Conservation (phyloP, 176 grass and related monocot genomes). For the Rhynchospora breviuscula region DNA sequence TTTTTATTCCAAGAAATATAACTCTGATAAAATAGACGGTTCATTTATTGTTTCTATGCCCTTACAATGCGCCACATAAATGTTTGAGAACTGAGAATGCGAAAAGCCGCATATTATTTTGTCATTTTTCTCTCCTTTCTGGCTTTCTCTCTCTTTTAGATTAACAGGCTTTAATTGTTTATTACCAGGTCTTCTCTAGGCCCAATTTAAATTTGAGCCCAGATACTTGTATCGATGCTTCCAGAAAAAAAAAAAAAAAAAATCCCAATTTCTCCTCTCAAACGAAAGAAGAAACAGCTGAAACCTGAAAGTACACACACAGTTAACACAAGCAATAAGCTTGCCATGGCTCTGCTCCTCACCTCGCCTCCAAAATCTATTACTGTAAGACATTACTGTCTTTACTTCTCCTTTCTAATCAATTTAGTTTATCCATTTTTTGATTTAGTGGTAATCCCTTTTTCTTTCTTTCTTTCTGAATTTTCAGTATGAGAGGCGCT, state of each 20-base stretch:
- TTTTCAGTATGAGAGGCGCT: slow-evolving; percentile 17
- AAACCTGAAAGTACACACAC: not conserved
- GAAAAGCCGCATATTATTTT: not conserved
- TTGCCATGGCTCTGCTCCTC: slow-evolving; percentile 34
- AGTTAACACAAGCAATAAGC: not conserved
- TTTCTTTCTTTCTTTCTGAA: slow-evolving; percentile 4
- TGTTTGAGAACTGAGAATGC: not conserved
- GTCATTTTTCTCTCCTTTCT: not conserved
- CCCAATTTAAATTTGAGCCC: not conserved
- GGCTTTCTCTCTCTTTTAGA: too few species aligned
- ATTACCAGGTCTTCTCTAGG: not conserved
- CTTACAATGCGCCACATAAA: not conserved
- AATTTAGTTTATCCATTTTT: not conserved
- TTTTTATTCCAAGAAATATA: not conserved
- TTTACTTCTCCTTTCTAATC: not conserved
- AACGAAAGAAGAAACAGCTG: not conserved
- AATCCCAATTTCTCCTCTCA: not conserved
- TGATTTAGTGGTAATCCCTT: not conserved
- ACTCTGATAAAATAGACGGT: too few species aligned
- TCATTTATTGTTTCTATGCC: not conserved
- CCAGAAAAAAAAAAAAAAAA: not conserved
- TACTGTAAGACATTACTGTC: not conserved
- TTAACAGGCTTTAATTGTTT: too few species aligned
- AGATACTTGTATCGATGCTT: too few species aligned
- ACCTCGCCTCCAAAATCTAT: not conserved